Evolutionary conservation across 768 basidiomycete genomes (phyloP).

Genomic region (Tylopilus felleus): DNA sequence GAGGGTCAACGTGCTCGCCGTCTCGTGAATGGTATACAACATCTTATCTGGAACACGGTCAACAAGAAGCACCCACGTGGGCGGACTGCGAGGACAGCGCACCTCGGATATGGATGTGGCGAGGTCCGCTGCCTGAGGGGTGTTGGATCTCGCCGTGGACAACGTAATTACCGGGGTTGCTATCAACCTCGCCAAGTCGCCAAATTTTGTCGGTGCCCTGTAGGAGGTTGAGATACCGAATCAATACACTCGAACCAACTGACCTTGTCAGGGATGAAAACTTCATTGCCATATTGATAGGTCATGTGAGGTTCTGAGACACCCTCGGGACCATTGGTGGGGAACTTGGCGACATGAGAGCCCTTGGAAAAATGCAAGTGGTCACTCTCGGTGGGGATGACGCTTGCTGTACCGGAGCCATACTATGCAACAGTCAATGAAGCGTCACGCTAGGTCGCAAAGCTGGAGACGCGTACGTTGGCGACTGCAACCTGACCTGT

Average conservation of each 20-base stretch:
- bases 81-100: not conserved
- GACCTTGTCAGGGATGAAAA: slow-evolving; percentile 67
- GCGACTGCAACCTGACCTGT: slow-evolving; percentile 57
- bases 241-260: slow-evolving; percentile 11
- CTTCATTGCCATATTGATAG: slow-evolving; percentile 49
- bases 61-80: not conserved
- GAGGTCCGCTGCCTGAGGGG: slow-evolving; percentile 62
- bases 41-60: slow-evolving; percentile 39
- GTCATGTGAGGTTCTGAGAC: slow-evolving; percentile 68
- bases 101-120: slow-evolving; percentile 44
- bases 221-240: not conserved
- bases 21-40: slow-evolving; percentile 54
- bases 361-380: slow-evolving; percentile 30
- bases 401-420: slow-evolving; percentile 48
- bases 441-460: not conserved
- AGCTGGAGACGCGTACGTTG: slow-evolving; percentile 40
- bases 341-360: slow-evolving; percentile 52
- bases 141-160: slow-evolving; percentile 62
- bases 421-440: slow-evolving; percentile 36
- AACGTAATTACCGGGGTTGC: slow-evolving; percentile 41
- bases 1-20: slow-evolving; percentile 53
- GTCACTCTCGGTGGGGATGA: slow-evolving; percentile 47
- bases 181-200: slow-evolving; percentile 47
- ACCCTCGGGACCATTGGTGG: slow-evolving; percentile 23
- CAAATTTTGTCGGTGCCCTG: slow-evolving; percentile 71